A percentile compares a stretch with the other conserved stretches of the same genome.
These are phyloP conservation scores for Globisporangium lucens DNA, from an alignment of 352 stramenopile species.

Conservation along the genomic window DNA sequence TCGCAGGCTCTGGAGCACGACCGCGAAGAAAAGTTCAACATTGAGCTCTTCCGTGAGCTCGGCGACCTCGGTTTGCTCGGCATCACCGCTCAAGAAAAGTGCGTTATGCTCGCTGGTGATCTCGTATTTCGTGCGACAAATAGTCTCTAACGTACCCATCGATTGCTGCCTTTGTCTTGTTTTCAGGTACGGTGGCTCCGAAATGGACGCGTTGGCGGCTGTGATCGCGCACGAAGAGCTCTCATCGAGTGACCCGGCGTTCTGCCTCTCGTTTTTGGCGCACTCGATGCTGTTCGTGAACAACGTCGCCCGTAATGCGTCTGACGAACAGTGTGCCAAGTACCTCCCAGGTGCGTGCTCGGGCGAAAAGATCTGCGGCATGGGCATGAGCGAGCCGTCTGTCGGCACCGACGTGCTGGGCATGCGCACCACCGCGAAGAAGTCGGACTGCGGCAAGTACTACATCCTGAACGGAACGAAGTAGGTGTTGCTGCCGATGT, in stretches of 20 bases:
- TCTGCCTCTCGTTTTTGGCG: constrained; percentile 97
- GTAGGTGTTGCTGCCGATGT: constrained; percentile 25
- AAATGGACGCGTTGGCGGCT: constrained; percentile 94
- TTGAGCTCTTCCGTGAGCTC: constrained; percentile 93
- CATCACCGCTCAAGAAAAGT: constrained; percentile 95
- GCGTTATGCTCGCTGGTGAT: constrained; percentile 8
- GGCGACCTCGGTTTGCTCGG: constrained; percentile 95
- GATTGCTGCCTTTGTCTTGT: neutral
- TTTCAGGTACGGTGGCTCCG: constrained; percentile 91
- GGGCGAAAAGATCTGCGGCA: constrained; percentile 95
- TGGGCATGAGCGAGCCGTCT: constrained; percentile 99
- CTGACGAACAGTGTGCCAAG: constrained; percentile 80
- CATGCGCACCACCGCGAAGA: constrained; percentile 94
- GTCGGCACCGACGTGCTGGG: constrained; percentile 94
- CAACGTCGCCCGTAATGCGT: constrained; percentile 91
- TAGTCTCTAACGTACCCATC: neutral
- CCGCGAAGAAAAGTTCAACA: constrained; percentile 97
- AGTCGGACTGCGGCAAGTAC: constrained; percentile 79
- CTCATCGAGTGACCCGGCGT: constrained; percentile 96
- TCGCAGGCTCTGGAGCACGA: constrained; percentile 91
- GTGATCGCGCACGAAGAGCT: constrained; percentile 96
- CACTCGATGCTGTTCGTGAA: constrained; percentile 95
- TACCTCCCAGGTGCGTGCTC: constrained; percentile 91
- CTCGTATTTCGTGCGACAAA: neutral
- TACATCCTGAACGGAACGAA: constrained; percentile 91